Percentiles rank a stretch among this genome's conserved stretches.
Conservation (phyloP, 75 land plant species). For the Ceratopteris richardii region DNA sequence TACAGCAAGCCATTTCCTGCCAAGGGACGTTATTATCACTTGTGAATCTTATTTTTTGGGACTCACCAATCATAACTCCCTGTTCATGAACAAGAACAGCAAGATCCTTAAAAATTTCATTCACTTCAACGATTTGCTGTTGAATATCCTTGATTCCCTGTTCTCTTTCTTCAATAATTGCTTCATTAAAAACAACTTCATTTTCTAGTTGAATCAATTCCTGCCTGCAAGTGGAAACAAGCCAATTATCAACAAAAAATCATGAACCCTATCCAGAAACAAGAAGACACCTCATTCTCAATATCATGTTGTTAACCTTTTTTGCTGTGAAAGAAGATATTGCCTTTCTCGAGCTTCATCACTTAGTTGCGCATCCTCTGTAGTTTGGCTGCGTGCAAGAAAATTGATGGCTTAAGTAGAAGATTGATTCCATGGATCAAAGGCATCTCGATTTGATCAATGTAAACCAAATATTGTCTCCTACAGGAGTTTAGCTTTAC, state of each 20-base stretch:
- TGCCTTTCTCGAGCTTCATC: neutral
- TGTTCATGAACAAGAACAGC: slow-evolving; percentile 61
- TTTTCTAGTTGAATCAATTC: slow-evolving; percentile 50
- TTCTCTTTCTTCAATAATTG: slow-evolving; percentile 57
- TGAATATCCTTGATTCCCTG: slow-evolving; percentile 58
- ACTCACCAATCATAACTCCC: slow-evolving; percentile 50
- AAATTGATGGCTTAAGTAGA: slow-evolving; percentile 2
- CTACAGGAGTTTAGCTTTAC: too few relatives aligned
- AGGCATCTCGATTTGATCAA: too few relatives aligned
- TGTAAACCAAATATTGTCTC: too few relatives aligned
- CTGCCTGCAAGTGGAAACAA: slow-evolving; percentile 28
- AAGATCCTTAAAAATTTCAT: slow-evolving; percentile 61
- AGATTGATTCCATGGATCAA: too few relatives aligned
- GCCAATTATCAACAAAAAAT: too few relatives aligned
- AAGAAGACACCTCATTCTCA: neutral
- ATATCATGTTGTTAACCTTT: neutral
- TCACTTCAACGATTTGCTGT: slow-evolving; percentile 57
- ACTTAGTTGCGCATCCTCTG: neutral
- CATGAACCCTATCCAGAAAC: neutral
- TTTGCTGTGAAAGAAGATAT: neutral
- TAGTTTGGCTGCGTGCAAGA: neutral
- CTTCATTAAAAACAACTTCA: slow-evolving; percentile 50
- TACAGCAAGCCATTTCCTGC: too few relatives aligned
- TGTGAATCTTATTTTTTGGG: too few relatives aligned
- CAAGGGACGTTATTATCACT: too few relatives aligned